phyloP scores from a whole-genome alignment of 768 basidiomycete species.

The Pleurotus tuber-regium region DNA sequence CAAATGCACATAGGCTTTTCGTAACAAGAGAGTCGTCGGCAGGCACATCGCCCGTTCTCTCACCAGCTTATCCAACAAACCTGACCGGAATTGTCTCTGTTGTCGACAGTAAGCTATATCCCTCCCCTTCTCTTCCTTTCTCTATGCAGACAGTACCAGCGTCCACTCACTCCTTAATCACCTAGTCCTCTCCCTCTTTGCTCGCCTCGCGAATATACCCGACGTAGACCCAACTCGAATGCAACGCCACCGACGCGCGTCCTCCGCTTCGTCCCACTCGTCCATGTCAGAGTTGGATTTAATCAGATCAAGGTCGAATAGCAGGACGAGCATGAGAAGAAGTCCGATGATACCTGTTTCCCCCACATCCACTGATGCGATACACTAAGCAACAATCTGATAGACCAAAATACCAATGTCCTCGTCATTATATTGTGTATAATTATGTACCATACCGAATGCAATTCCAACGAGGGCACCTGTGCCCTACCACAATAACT shows the following conservation, averaged over 20 bases:
- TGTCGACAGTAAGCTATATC: slow-evolving; percentile 62
- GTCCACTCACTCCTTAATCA: not conserved
- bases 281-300: slow-evolving; percentile 40
- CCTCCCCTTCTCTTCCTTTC: not conserved
- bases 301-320: slow-evolving; percentile 38
- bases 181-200: slow-evolving; percentile 76
- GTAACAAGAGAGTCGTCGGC: slow-evolving; percentile 58
- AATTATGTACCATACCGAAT: too few species aligned
- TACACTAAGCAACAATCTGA: too few species aligned
- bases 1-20: slow-evolving; percentile 78
- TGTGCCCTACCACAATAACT: too few species aligned
- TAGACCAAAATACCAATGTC: too few species aligned
- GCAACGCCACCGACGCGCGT: slow-evolving; percentile 77
- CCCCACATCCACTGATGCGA: too few species aligned
- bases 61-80: slow-evolving; percentile 41
- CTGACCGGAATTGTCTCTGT: slow-evolving; percentile 78
- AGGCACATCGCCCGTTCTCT: slow-evolving; percentile 43
- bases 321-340: slow-evolving; percentile 32
- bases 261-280: slow-evolving; percentile 63
- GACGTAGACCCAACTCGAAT: slow-evolving; percentile 76
- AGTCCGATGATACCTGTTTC: slow-evolving; percentile 27
- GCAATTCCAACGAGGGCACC: too few species aligned
- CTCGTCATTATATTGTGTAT: too few species aligned
- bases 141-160: not conserved
- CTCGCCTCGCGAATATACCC: slow-evolving; percentile 67